Base-by-base conservation (phyloP, 73 alveolate genomes). In the Paramecium pentaurelia region DNA sequence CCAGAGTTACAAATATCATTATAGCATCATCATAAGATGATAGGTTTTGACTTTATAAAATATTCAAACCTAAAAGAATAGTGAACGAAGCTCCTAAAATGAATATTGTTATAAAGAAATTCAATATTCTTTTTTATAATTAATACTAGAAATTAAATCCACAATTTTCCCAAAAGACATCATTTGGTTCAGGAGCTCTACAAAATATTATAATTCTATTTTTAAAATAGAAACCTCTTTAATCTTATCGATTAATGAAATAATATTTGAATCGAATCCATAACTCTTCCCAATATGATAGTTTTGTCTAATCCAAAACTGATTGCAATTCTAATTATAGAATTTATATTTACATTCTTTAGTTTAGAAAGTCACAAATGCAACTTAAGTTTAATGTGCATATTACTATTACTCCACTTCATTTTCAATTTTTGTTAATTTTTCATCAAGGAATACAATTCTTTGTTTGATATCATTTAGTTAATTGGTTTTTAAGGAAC, bases 91-190 rank as follows among this genome's bases (percentile, higher is more conserved):
- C 60, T 12, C 88, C 88, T 38, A 75, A 42, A 14, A 36, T 30
- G 4, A 75, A 14, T 2, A 64, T 34, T n/a, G 60, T 38, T 0
- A 25, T 4, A 22, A 36, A 38, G 60, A 36, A 38, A 18, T 42
- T 42, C 37, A 42, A 12, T 11, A 75, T 36, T 75, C 68, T 34
- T 18, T 42, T 75, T 75, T 38, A 6, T 9, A 42, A 38, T 75
- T 36, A n/a, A 25, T 75, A 38, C 18, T 10, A 4, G 4, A 30
- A 75, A 22, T 75, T 42, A 38, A 45, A 42, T 8, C 91, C 91
- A 42, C 47, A 47, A 80, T 80, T 80, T 80, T 80, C 91, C 91
- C 91, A 80, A 42, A 80, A 27, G 3, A 80, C 91, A 80, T 80
- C 91, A 32, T 44, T 44, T 6, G 91, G 91, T 18, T 80, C 91